These are phyloP conservation scores for Jaenimonas drosophilae DNA, from an alignment of 208 protist genomes.

Conservation along the genomic window DNA sequence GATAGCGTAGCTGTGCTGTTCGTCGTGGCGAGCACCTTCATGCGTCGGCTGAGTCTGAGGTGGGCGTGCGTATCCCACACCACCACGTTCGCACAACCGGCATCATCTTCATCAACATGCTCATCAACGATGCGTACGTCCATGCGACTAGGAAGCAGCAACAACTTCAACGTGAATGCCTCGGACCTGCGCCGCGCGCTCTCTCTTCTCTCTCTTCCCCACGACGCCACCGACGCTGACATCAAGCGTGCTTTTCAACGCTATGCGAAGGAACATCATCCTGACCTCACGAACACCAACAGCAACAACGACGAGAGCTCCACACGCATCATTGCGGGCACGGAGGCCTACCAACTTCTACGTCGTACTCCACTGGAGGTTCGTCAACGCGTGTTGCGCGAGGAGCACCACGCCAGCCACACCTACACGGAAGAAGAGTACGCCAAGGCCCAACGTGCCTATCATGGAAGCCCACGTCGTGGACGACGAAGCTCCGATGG, in stretches of 20 bases:
- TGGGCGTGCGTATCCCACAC: no score
- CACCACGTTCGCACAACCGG: no score
- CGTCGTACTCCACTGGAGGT: constrained; percentile 13
- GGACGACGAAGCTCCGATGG: constrained; percentile 1
- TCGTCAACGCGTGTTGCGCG: constrained; percentile 28
- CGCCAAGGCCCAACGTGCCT: constrained; percentile 28
- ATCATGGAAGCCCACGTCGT: constrained; percentile 12
- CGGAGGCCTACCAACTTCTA: constrained; percentile 58
- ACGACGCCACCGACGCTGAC: constrained; percentile 40
- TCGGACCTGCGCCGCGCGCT: constrained; percentile 31
- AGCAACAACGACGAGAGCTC: background rate
- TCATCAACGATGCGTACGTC: no score
- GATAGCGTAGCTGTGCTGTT: no score
- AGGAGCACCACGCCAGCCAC: constrained; percentile 6
- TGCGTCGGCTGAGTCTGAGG: no score
- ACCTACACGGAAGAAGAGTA: constrained; percentile 23
- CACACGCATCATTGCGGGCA: constrained; percentile 12
- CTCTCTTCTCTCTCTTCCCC: constrained; percentile 18
- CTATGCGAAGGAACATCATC: constrained; percentile 44
- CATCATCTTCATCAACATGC: no score
- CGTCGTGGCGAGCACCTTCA: no score
- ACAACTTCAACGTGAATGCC: no score
- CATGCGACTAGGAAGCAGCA: no score
- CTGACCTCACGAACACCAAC: constrained; percentile 17
- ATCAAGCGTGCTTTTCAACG: constrained; percentile 42